Evolutionary conservation across 441 rosid genomes (phyloP).

Genomic region (Omphalea diandra): DNA sequence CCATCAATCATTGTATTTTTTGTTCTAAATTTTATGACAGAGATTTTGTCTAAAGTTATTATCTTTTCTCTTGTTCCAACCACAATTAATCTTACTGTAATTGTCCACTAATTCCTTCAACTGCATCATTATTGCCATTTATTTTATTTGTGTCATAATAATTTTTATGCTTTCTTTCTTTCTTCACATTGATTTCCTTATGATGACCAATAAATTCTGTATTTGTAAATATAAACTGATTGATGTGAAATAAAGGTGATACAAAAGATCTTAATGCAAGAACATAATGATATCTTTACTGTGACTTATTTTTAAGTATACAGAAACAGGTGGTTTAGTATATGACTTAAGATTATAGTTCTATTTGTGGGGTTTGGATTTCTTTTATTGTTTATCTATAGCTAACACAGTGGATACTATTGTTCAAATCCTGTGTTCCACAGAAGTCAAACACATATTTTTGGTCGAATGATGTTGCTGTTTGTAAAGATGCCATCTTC

Average conservation of each 20-base stretch:
- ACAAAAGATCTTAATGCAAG: neutral
- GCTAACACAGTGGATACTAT: neutral
- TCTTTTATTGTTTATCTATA: neutral
- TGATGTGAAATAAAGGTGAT: neutral
- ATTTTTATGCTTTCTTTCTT: neutral
- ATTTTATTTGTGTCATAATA: neutral
- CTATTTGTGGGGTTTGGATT: neutral
- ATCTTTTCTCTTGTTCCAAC: too few relatives aligned
- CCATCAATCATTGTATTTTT: too few relatives aligned
- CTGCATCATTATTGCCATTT: too few relatives aligned
- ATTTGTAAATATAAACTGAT: neutral
- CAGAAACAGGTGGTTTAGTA: neutral
- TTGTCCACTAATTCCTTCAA: too few relatives aligned
- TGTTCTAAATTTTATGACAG: too few relatives aligned
- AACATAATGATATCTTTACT: neutral
- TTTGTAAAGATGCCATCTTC: neutral
- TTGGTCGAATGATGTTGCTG: neutral
- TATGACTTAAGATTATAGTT: neutral
- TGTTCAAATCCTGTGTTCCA: neutral
- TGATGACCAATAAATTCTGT: neutral
- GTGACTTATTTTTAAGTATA: neutral
- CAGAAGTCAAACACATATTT: neutral
- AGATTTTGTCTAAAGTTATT: too few relatives aligned
- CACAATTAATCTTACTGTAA: too few relatives aligned
- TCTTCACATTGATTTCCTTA: neutral